A percentile compares a stretch with the other conserved stretches of the same genome.
phyloP scores from a whole-genome alignment of 73 alveolate genomes.

The Paramecium biaurelia region DNA sequence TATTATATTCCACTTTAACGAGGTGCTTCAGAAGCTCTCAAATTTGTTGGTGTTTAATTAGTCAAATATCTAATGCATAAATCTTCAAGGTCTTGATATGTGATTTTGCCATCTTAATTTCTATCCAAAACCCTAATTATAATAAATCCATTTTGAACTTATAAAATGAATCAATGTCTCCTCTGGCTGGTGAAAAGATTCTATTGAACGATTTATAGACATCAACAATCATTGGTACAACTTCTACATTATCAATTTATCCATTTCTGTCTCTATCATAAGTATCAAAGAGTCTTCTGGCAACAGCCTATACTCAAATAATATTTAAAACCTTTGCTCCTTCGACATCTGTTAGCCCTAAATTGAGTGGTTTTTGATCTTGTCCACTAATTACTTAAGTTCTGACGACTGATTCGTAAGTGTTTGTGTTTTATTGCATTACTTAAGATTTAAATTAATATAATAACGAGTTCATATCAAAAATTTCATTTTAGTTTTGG shows the following conservation, averaged over 20 bases:
- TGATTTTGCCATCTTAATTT: conserved; percentile 38
- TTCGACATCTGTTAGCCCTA: conserved; percentile 43
- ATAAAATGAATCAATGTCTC: conserved; percentile 45
- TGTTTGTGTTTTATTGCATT: background rate
- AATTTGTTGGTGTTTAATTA: conserved; percentile 47
- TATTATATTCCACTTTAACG: conserved; percentile 10
- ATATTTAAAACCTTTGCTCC: conserved; percentile 34
- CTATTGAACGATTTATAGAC: conserved; percentile 53
- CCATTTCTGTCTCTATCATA: conserved; percentile 56
- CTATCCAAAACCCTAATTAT: conserved; percentile 29
- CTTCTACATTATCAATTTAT: conserved; percentile 47
- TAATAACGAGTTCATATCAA: background rate
- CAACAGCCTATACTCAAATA: conserved; percentile 23
- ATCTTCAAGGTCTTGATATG: conserved; percentile 39
- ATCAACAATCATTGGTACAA: conserved; percentile 46
- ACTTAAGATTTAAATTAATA: conserved; percentile 3
- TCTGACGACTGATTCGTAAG: conserved; percentile 35
- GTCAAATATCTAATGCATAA: conserved; percentile 31
- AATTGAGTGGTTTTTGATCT: conserved; percentile 17
- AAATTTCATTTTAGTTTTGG: conserved; percentile 43
- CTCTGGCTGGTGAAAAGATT: conserved; percentile 42
- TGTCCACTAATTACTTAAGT: conserved; percentile 11
- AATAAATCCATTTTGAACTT: background rate
- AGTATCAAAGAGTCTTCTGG: conserved; percentile 51
- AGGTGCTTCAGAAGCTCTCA: conserved; percentile 29